A percentile compares a stretch with the other conserved stretches of the same genome.
Conservation (phyloP, 2,329 filamentous ascomycete genomes). For the Neospermospora avenae region DNA sequence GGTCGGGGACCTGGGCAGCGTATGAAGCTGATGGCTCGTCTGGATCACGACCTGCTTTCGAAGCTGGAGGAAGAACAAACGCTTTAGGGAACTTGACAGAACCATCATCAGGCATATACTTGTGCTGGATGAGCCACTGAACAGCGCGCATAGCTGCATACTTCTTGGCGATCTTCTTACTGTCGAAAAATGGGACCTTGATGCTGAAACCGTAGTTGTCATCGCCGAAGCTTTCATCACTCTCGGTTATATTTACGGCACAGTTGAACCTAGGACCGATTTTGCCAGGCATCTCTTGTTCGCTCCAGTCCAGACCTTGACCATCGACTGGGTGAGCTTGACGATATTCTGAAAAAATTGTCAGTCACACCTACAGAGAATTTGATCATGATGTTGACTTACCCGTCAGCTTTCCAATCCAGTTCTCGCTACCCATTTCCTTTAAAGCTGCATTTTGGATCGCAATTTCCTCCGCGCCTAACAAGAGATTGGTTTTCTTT, state of each 20-base stretch:
- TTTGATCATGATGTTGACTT: neutral
- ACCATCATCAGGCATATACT: constrained; percentile 30
- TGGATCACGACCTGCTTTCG: neutral
- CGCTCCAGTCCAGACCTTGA: neutral
- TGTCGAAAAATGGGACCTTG: constrained; percentile 19
- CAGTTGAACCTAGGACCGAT: constrained; percentile 23
- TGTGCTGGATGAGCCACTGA: constrained; percentile 32
- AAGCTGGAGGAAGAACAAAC: constrained; percentile 1
- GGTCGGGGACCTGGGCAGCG: constrained; percentile 22
- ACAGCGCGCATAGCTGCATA: constrained; percentile 34
- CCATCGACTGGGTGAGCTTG: constrained; percentile 10
- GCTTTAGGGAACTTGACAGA: constrained; percentile 28
- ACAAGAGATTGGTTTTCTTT: constrained; percentile 14
- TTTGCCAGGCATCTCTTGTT: neutral
- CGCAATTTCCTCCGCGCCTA: constrained; percentile 11
- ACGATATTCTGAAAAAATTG: constrained; percentile 28
- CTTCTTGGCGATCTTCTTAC: constrained; percentile 34
- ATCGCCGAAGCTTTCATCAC: constrained; percentile 22
- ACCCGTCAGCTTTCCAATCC: constrained; percentile 33
- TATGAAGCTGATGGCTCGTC: constrained; percentile 7
- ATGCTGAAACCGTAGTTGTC: neutral
- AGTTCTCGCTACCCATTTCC: constrained; percentile 31
- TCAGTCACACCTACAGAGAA: neutral
- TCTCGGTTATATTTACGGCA: constrained; percentile 25
- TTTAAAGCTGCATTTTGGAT: constrained; percentile 20